These are phyloP conservation scores for Cryphonectria parasitica DNA, from an alignment of 2,329 filamentous ascomycete genomes.

Conservation along the genomic window DNA sequence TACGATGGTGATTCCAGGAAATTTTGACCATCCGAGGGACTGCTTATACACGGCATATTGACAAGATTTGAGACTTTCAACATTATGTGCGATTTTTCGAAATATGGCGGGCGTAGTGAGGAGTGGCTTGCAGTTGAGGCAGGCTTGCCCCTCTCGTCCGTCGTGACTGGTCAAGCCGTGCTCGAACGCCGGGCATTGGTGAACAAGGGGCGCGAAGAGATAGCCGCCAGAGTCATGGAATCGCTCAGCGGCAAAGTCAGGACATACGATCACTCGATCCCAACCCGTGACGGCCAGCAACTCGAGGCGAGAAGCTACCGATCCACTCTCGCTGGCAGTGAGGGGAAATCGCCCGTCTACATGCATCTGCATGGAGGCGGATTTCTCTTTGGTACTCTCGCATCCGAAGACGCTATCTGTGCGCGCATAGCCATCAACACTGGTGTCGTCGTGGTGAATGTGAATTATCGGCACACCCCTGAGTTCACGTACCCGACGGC, in stretches of 20 bases:
- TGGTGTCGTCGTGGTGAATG: conserved; percentile 52
- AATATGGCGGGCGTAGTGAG: conserved; percentile 4
- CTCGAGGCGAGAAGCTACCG: conserved; percentile 54
- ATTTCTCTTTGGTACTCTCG: conserved; percentile 58
- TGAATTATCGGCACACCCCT: conserved; percentile 64
- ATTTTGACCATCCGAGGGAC: background rate
- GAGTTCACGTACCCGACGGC: conserved; percentile 55
- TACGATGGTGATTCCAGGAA: background rate
- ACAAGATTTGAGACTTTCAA: background rate
- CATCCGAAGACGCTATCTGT: conserved; percentile 57
- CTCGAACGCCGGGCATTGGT: conserved; percentile 11
- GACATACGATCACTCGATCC: conserved; percentile 43
- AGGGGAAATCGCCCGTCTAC: conserved; percentile 51
- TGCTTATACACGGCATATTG: background rate
- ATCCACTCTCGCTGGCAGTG: conserved; percentile 38
- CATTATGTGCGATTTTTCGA: conserved; percentile 16
- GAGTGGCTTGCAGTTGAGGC: conserved; percentile 19
- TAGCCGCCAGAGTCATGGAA: conserved; percentile 20
- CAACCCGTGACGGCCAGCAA: conserved; percentile 48
- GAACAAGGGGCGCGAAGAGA: conserved; percentile 14
- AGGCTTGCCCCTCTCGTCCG: conserved; percentile 3
- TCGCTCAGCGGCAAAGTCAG: conserved; percentile 35
- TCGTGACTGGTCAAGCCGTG: conserved; percentile 1
- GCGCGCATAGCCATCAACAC: conserved; percentile 48
- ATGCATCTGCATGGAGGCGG: conserved; percentile 60